phyloP scores from a whole-genome alignment of 31 red algal species.

The Odonthalia washingtoniensis region DNA sequence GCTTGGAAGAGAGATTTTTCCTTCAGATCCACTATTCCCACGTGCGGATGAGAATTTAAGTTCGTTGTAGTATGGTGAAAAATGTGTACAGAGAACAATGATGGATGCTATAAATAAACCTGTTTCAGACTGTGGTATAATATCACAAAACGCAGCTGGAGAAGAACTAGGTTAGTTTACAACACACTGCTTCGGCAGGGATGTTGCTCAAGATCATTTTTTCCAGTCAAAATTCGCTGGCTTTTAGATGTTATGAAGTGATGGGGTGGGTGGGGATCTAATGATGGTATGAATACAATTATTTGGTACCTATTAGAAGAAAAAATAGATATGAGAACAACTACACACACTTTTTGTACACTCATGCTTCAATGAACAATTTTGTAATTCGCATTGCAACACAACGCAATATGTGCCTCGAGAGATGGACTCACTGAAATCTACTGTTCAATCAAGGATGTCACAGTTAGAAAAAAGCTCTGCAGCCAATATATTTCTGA shows the following conservation, averaged over 20 bases:
- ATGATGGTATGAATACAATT: not conserved
- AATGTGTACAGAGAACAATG: too few relatives aligned
- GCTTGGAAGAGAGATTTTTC: not conserved
- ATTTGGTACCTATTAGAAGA: not conserved
- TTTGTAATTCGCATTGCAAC: not conserved
- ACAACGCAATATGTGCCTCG: not conserved
- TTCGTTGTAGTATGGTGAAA: not conserved
- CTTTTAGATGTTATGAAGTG: slow-evolving; percentile 21
- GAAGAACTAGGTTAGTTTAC: too few relatives aligned
- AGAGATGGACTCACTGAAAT: not conserved
- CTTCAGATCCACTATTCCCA: not conserved
- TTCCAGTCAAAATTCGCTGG: not conserved
- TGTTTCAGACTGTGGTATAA: not conserved
- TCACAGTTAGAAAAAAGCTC: not conserved
- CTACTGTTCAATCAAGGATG: not conserved
- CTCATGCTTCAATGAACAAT: not conserved
- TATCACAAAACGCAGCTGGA: not conserved
- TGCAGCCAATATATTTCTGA: not conserved
- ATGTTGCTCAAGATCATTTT: not conserved
- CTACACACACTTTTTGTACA: not conserved
- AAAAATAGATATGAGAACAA: not conserved
- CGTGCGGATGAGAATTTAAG: not conserved
- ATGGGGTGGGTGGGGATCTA: not conserved
- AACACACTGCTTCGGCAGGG: slow-evolving; percentile 2
- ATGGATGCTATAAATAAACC: not conserved